These are phyloP conservation scores for Teratosphaeria nubilosa DNA, from an alignment of 2,329 filamentous ascomycete species.

Conservation along the genomic window DNA sequence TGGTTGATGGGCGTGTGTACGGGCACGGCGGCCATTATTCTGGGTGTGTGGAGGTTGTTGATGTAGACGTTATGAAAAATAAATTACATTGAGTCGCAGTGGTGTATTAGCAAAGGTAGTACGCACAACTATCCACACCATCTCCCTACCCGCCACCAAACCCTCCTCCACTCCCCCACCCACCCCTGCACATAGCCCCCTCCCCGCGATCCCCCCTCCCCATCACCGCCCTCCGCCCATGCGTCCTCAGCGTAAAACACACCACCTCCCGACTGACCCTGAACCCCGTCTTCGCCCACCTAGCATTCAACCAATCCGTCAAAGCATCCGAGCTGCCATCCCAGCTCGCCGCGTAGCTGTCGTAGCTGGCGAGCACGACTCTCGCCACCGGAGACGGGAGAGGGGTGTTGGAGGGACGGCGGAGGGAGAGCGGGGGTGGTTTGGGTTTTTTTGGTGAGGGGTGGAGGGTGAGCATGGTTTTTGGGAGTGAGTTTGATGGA, in stretches of 20 bases:
- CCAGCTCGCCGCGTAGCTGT: conserved; percentile 11
- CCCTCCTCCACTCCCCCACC: background rate
- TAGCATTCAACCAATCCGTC: conserved; percentile 18
- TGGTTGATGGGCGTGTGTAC: conserved; percentile 81
- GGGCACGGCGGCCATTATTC: conserved; percentile 54
- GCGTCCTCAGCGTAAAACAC: conserved; percentile 11
- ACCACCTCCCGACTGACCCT: conserved; percentile 14
- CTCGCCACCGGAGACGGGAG: conserved; percentile 11
- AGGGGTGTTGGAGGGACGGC: conserved; percentile 6
- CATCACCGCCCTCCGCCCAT: conserved; percentile 12
- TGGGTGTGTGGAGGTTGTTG: conserved; percentile 57
- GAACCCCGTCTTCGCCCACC: conserved; percentile 19
- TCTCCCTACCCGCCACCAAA: background rate
- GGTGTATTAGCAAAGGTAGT: background rate
- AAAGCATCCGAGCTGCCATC: conserved; percentile 12
- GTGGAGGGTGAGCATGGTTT: conserved; percentile 4
- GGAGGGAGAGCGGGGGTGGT: conserved; percentile 1
- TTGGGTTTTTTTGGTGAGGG: background rate
- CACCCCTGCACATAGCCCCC: background rate
- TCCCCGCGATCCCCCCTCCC: background rate
- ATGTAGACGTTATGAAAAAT: too few relatives aligned
- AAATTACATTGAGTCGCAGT: too few relatives aligned
- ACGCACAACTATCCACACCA: background rate
- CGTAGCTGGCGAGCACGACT: conserved; percentile 13
- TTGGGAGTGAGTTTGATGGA: too few relatives aligned